Evolutionary conservation across 768 basidiomycete genomes (phyloP).

Genomic region (Basidioascus undulatus): DNA sequence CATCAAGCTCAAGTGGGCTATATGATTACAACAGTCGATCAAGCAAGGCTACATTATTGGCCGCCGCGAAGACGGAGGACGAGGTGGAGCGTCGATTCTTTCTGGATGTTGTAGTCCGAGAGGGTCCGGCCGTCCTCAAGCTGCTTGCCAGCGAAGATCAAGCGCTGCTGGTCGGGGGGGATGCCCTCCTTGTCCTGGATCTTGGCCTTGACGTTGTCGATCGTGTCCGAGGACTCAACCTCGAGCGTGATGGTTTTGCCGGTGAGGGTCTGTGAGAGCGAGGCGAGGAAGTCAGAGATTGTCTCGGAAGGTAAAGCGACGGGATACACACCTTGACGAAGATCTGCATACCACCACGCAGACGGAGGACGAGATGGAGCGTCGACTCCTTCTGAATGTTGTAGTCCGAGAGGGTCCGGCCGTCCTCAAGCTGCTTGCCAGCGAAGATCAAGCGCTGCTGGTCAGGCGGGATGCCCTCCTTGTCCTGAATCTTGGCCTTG

Average conservation of each 20-base stretch:
- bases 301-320: no score
- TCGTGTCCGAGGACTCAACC: conserved; percentile 79
- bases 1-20: no score
- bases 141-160: conserved; percentile 84
- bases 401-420: conserved; percentile 29
- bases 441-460: conserved; percentile 28
- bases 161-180: conserved; percentile 71
- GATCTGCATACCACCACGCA: conserved; percentile 75
- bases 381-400: conserved; percentile 66
- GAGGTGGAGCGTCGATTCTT: conserved; percentile 16
- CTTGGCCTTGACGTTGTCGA: conserved; percentile 84
- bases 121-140: conserved; percentile 74
- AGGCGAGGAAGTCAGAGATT: no score
- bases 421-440: conserved; percentile 27
- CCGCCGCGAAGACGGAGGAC: conserved; percentile 14
- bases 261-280: conserved; percentile 55
- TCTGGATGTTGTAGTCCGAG: conserved; percentile 21
- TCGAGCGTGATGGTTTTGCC: conserved; percentile 85
- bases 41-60: no score
- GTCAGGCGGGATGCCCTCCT: conserved; percentile 54
- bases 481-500: conserved; percentile 85
- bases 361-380: conserved; percentile 47
- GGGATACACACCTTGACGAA: no score
- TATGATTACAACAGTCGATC: no score
- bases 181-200: conserved; percentile 90